Evolutionary conservation across 805 yeast species (phyloP).

Genomic region (Candida multigemmis): DNA sequence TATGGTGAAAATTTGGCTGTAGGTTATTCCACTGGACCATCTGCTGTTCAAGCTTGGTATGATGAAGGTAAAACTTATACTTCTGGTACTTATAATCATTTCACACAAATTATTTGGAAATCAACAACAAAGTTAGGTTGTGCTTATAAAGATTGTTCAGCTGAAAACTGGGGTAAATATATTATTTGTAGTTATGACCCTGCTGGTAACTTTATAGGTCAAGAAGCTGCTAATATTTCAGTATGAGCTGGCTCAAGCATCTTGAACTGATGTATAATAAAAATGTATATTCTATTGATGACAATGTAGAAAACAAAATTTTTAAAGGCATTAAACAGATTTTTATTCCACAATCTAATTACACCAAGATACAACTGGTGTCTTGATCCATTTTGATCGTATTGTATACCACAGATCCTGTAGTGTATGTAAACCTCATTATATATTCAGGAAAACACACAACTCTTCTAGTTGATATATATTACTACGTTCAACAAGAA

Average conservation of each 20-base stretch:
- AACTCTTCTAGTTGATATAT: no score
- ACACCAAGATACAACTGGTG: no score
- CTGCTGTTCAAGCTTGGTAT: constrained; percentile 33
- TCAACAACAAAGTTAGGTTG: constrained; percentile 23
- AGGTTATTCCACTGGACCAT: constrained; percentile 21
- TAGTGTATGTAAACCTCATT: no score
- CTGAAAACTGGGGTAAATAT: constrained; percentile 24
- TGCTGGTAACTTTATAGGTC: constrained; percentile 20
- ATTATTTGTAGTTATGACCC: constrained; percentile 29
- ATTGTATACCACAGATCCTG: no score
- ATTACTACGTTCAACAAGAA: no score
- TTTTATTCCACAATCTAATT: no score
- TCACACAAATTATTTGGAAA: constrained; percentile 31
- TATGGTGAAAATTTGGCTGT: constrained; percentile 33
- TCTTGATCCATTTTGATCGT: no score
- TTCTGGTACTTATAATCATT: constrained; percentile 24
- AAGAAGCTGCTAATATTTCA: constrained; percentile 11
- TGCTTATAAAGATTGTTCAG: constrained; percentile 20
- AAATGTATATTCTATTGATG: no score
- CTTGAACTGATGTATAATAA: background rate
- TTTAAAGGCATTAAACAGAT: no score
- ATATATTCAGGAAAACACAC: no score
- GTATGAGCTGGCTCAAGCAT: background rate
- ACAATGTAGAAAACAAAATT: no score
- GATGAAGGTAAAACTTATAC: constrained; percentile 21